Base-by-base conservation (phyloP, 192 early-diverging fungal species). In the Umbelopsis sp. region DNA sequence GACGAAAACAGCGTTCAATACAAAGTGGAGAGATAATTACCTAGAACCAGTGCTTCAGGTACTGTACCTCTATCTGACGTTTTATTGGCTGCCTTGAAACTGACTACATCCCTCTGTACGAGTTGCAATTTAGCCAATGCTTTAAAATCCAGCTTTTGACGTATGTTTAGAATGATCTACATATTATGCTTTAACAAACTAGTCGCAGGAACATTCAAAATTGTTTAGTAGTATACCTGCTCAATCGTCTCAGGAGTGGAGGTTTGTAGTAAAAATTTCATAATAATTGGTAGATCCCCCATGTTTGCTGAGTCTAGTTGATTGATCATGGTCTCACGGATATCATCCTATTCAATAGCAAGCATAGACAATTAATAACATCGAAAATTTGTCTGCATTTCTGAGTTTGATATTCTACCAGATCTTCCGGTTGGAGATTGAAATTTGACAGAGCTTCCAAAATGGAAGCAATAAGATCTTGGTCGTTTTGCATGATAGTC, bases 361-460 rank as follows among this genome's bases (percentile, higher is more conserved):
- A 53, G 33, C 2, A 10, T 35, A 4, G 10, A 49, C 22, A 7
- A 18, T 10, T 16, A 49, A 50, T n/a, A 22, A 12, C 6, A 37
- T 8, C 4, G 41, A 66, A n/a, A 70, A 8, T 12, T 12, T n/a
- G 12, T 27, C 46, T 49, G 1, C 44, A 50, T 21, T 15, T 47
- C 37, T 41, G 37, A 78, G 82, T 12, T 33, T 9, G 4, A 20
- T 20, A 35, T 2, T 49, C 61, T 78, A 81, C 84, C 74, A 88
- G 41, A 25, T 73, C 72, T 4, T 86, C 81, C 7, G 78, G 75
- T 46, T 84, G 78, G 15, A 84, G 44, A 10, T 87, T 87, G 13
- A 94, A 77, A 67, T 90, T 89, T 4, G 91, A 86, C 13, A 94
- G 70, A 0, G 92, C 84, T 58, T 94, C 92, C 49, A 94, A 68